Evolutionary conservation across 2,329 filamentous ascomycete species (phyloP), one percentile per base, ranked within the genome.

Genomic region (Fusarium sp.): DNA sequence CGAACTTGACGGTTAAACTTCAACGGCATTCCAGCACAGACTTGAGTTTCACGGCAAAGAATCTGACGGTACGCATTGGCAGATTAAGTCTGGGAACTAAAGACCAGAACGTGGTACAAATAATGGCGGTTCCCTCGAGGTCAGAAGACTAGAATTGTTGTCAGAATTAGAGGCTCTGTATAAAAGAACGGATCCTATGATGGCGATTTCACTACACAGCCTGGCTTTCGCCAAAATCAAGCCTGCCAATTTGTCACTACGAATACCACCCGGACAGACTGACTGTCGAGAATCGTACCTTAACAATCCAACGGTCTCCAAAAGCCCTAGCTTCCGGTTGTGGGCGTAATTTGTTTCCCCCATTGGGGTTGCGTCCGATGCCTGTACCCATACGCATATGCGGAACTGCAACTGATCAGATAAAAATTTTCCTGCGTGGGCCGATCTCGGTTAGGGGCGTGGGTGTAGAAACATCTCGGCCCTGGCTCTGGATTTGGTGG

Each of bases 391-490:
- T 14, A 25, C 51, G 58, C 39, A 52, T 59, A 49, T n/a, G 23
- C 16, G 43, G 34, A 52, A 69, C 21, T 69, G 34, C 21, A 46
- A 67, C 25, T 66, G 66, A 75, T 75, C 70, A 64, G 73, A 75
- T 75, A 73, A 75, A 73, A 74, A 13, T 16, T 73, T 75, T 73
- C 37, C 45, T 55, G 43, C 39, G 57, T 49, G 42, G 48, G 62
- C 73, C 73, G 73, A 73, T 59, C 30, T 75, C 73, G 73, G 71
- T 48, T 43, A 14, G 45, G 62, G 51, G 72, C 44, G 70, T 65
- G 68, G 16, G 39, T 11, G 18, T 65, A 71, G 52, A 34, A 52
- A 52, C 5, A 12, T 41, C 18, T 37, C 42, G 48, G 46, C 25
- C 30, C 28, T 54, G 23, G 37, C n/a, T 59, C 57, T 62, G 26